These are phyloP conservation scores for Vachellia collinsii DNA, from an alignment of 306 rosid genomes.

Conservation along the genomic window DNA sequence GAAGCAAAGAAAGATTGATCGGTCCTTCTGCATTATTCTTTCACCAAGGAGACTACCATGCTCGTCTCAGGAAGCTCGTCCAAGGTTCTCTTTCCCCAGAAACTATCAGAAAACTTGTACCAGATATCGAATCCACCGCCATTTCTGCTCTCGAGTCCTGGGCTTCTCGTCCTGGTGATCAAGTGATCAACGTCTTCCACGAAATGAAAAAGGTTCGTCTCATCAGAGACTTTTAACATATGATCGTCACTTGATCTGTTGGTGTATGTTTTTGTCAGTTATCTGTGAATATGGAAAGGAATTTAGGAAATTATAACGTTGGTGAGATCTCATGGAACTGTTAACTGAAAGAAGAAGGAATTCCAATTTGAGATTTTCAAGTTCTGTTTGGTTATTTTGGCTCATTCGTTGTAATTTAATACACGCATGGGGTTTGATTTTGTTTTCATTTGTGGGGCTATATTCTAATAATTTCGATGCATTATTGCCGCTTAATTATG, in stretches of 20 bases:
- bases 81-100: constrained; percentile 66
- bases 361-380: background rate
- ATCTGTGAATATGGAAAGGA: background rate
- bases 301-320: background rate
- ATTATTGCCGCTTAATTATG: constrained; percentile 32
- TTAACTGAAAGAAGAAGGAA: background rate
- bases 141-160: constrained; percentile 65
- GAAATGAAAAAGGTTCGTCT: constrained; percentile 79
- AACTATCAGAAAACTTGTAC: constrained; percentile 50
- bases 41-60: constrained; percentile 84
- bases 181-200: constrained; percentile 53
- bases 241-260: no score
- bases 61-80: constrained; percentile 65
- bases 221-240: background rate
- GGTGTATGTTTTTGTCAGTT: background rate
- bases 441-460: constrained; percentile 42
- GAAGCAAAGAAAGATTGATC: constrained; percentile 81
- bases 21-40: constrained; percentile 94
- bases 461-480: constrained; percentile 33
- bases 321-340: background rate
- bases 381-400: constrained; percentile 5
- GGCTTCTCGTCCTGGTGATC: constrained; percentile 42
- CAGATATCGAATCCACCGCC: constrained; percentile 55
- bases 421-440: constrained; percentile 31
- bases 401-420: constrained; percentile 22